phyloP scores from a whole-genome alignment of 768 basidiomycete genomes.

The Solioccasus polychromus region DNA sequence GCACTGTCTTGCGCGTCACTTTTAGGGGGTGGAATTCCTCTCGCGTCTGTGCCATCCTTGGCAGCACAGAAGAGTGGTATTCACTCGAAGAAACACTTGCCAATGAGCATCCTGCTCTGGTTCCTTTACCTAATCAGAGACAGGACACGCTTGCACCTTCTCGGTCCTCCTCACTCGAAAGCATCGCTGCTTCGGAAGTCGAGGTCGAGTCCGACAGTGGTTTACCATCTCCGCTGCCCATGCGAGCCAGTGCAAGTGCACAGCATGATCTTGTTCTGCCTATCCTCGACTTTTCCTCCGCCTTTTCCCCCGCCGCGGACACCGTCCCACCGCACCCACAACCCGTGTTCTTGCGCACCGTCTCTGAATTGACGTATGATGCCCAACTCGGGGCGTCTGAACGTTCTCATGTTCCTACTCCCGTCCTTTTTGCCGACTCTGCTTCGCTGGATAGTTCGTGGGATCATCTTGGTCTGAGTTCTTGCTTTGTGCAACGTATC shows the following conservation, averaged over 20 bases:
- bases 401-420: not conserved
- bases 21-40: conserved; percentile 72
- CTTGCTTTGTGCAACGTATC: conserved; percentile 17
- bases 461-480: conserved; percentile 16
- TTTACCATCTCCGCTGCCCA: conserved; percentile 7
- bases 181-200: conserved; percentile 4
- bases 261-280: conserved; percentile 73
- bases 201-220: conserved; percentile 4
- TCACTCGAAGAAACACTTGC: conserved; percentile 54
- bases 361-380: conserved; percentile 22
- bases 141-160: not conserved
- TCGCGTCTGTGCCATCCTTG: conserved; percentile 64
- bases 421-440: not conserved
- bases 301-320: conserved; percentile 26
- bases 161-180: conserved; percentile 3
- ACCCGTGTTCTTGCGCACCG: conserved; percentile 21
- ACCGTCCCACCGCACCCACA: conserved; percentile 9
- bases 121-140: conserved; percentile 1
- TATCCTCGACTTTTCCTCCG: conserved; percentile 67
- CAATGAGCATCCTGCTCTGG: conserved; percentile 7
- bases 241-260: conserved; percentile 43
- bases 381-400: not conserved
- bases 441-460: conserved; percentile 14
- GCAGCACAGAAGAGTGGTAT: conserved; percentile 76
- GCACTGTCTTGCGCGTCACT: conserved; percentile 63